These are phyloP conservation scores for Iris pallida DNA, from an alignment of 116 monocot species.

Conservation along the genomic window DNA sequence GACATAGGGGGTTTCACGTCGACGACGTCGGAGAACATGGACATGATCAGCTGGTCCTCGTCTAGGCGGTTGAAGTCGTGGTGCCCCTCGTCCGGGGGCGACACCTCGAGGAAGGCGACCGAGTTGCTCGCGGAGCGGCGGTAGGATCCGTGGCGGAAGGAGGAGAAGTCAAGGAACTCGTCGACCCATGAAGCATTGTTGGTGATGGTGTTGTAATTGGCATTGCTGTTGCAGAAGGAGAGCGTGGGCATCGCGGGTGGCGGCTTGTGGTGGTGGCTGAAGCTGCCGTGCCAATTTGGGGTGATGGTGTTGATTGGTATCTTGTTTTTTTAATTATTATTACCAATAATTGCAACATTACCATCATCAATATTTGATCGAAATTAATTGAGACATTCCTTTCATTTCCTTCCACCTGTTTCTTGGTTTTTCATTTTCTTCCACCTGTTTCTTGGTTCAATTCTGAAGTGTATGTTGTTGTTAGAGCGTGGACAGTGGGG, in stretches of 20 bases:
- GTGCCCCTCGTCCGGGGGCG: neutral
- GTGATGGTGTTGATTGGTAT: conserved; percentile 4
- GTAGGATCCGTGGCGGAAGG: conserved; percentile 31
- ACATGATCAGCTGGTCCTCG: conserved; percentile 67
- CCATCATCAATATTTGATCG: no score
- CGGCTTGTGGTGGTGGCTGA: conserved; percentile 11
- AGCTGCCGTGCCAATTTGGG: conserved; percentile 24
- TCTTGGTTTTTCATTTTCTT: no score
- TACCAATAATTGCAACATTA: no score
- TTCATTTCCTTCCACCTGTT: no score
- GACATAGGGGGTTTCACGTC: conserved; percentile 6
- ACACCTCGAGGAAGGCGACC: conserved; percentile 39
- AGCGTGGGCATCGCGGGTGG: neutral
- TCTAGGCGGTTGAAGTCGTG: conserved; percentile 36
- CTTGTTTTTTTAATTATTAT: no score
- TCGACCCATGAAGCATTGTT: conserved; percentile 29
- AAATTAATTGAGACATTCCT: no score
- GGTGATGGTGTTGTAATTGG: conserved; percentile 1
- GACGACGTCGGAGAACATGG: conserved; percentile 59
- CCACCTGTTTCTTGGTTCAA: no score
- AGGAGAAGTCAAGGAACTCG: conserved; percentile 70
- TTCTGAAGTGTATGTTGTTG: no score
- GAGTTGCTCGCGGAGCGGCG: conserved; percentile 56
- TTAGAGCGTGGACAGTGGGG: no score
- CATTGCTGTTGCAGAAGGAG: neutral